A percentile compares a stretch with the other conserved stretches of the same genome.
phyloP scores from a whole-genome alignment of 148 eudicot genomes.

The Polygonum aviculare region DNA sequence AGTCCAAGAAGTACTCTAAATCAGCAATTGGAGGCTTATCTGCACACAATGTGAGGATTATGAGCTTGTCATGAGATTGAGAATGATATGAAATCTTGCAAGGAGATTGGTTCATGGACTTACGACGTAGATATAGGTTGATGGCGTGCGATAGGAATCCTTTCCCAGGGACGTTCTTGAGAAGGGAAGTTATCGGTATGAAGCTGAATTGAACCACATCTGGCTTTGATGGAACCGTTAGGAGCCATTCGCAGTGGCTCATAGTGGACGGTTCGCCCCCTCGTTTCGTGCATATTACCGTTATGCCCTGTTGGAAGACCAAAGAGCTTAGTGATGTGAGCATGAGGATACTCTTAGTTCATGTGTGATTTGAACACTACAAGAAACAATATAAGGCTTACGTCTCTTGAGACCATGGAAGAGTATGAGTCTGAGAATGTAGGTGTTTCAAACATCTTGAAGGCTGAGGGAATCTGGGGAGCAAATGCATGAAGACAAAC shows the following conservation, averaged over 20 bases:
- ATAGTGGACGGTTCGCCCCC: constrained; percentile 56
- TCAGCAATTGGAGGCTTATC: constrained; percentile 78
- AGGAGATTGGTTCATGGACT: constrained; percentile 11
- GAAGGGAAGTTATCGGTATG: constrained; percentile 83
- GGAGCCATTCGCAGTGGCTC: constrained; percentile 70
- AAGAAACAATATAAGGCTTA: neutral
- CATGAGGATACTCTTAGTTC: neutral
- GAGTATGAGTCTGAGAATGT: constrained; percentile 31
- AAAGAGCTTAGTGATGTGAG: neutral
- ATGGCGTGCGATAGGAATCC: constrained; percentile 87
- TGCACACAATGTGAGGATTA: constrained; percentile 20
- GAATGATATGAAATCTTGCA: neutral
- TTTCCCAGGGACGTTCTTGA: constrained; percentile 60
- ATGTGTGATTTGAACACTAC: neutral
- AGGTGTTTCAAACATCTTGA: constrained; percentile 53
- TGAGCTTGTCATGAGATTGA: neutral
- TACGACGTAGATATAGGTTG: constrained; percentile 80
- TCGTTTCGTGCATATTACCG: constrained; percentile 56
- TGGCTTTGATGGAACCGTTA: constrained; percentile 56
- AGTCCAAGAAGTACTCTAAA: constrained; percentile 65
- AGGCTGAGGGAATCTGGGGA: constrained; percentile 56
- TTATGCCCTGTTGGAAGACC: constrained; percentile 51
- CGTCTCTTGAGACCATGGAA: constrained; percentile 51
- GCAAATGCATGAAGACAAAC: neutral
- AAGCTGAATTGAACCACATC: constrained; percentile 63